Evolutionary conservation across 306 rosid species (phyloP), one percentile per base, ranked within the genome.

Genomic region (Delonix regia): DNA sequence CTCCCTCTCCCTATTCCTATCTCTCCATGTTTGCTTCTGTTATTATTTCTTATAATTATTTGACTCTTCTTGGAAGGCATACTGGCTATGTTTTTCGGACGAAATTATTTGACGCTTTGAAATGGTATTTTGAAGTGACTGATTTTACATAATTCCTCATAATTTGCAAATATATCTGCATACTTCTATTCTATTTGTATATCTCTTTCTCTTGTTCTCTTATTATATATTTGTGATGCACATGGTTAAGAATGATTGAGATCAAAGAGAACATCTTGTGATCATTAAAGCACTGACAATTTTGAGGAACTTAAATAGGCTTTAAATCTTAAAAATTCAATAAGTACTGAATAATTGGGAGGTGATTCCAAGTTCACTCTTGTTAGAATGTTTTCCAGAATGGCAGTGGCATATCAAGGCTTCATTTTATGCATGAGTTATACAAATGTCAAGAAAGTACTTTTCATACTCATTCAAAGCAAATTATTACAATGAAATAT

Each of bases 341-440:
- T 3, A 49, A 16, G n/a, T 45, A 47, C 9, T 69, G 18, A 18
- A 69, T 69, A 18, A 28, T 47, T 8, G 44, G 5, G n/a, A 70
- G 59, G 28, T 49, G 6, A 10, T 55, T 18, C 9, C 48, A 11
- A 38, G 28, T 38, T 9, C 11, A 13, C 33, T 41, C 53, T 66
- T 21, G 52, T 66, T 49, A 1, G 7, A 36, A 53, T 64, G 51
- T 21, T 25, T 33, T 65, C n/a, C 36, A 28, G n/a, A 24, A 45
- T 8, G 71, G 64, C 71, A 9, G 34, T 16, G 71, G 66, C 75
- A 9, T 77, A 33, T 39, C 28, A 21, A 75, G 49, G 82, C 57
- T 63, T n/a, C 44, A 70, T 21, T 75, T 62, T 69, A n/a, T 49
- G 64, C n/a, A 8, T 75, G 72, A 80, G 47, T 39, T 77, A 55